Percentiles rank a stretch among this genome's conserved stretches.
phyloP scores from a whole-genome alignment of 768 basidiomycete genomes.

The Multifurca ochricompacta region DNA sequence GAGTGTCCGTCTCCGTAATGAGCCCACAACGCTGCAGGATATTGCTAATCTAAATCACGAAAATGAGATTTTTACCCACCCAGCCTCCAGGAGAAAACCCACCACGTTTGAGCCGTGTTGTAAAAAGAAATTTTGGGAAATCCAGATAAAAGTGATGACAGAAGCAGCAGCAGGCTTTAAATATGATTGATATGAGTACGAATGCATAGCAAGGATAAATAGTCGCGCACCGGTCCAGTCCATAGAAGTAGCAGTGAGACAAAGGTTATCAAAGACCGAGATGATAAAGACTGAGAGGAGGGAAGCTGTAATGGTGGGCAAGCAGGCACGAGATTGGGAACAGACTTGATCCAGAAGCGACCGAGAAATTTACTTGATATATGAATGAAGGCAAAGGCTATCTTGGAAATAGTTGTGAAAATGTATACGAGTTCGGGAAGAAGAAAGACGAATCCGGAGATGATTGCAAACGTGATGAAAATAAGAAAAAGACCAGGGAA shows the following conservation, averaged over 20 bases:
- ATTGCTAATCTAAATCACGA: neutral
- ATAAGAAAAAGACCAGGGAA: neutral
- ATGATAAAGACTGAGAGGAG: neutral
- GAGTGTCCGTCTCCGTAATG: neutral
- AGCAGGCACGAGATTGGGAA: neutral
- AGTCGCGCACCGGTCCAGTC: slow-evolving; percentile 4
- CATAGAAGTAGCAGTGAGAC: neutral
- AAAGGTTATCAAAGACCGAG: neutral
- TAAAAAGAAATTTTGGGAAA: neutral
- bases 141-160: neutral
- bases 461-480: neutral
- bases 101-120: neutral
- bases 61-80: neutral
- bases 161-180: neutral
- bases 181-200: neutral
- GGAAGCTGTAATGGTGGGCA: neutral
- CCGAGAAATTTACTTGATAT: neutral
- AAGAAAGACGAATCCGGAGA: neutral
- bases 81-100: neutral
- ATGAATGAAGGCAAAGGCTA: neutral
- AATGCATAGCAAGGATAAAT: neutral
- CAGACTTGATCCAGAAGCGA: neutral
- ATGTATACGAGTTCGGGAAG: neutral
- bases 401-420: neutral
- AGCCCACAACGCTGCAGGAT: slow-evolving; percentile 2